A percentile compares a stretch with the other conserved stretches of the same genome.
These are phyloP conservation scores for Straminergon stramineum DNA, from an alignment of 225 moss, liverwort and hornwort species.

Conservation along the genomic window DNA sequence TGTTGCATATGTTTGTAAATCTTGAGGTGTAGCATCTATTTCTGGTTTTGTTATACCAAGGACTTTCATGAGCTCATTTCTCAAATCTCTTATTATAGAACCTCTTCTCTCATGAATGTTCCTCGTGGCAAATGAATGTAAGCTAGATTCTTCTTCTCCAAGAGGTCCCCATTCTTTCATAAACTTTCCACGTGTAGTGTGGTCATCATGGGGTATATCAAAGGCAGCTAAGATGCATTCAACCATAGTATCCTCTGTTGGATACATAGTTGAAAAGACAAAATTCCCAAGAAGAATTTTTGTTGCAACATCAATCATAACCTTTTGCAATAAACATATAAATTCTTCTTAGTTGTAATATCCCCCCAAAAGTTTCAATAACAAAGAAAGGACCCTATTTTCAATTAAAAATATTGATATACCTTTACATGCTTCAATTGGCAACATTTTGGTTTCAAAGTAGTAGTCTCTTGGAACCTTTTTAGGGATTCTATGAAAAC, in stretches of 20 bases:
- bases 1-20: neutral
- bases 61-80: neutral
- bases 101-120: neutral
- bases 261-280: neutral
- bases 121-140: neutral
- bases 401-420: neutral
- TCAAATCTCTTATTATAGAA: neutral
- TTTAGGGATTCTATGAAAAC: accelerated
- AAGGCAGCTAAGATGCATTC: neutral
- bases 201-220: neutral
- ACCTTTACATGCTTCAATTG: neutral
- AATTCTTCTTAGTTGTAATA: neutral
- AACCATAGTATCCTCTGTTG: neutral
- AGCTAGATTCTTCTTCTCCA: neutral
- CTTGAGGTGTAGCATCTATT: neutral
- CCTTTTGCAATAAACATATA: neutral
- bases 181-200: neutral
- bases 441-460: neutral
- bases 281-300: neutral
- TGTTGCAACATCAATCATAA: neutral
- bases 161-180: neutral
- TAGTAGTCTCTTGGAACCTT: neutral
- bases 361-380: neutral
- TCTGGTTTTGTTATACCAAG: neutral
- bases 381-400: neutral